Conservation (phyloP, 2,329 filamentous ascomycete genomes). For the Fusarium sp. region DNA sequence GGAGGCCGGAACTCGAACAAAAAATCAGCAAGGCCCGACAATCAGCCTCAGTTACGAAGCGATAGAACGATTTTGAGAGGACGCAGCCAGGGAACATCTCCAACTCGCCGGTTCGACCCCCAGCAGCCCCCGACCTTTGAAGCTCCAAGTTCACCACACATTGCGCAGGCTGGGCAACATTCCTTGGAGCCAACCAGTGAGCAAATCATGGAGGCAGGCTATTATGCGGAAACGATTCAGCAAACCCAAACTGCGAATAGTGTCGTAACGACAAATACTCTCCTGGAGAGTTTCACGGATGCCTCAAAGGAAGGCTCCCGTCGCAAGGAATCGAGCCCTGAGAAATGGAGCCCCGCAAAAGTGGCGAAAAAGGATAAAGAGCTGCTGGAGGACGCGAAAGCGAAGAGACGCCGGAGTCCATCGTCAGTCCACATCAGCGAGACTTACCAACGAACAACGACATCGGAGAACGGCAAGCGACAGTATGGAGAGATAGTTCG, state of each 20-base stretch:
- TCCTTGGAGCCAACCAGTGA: conserved; percentile 61
- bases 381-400: neutral
- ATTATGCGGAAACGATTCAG: conserved; percentile 2
- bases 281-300: neutral
- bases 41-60: neutral
- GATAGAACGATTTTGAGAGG: neutral
- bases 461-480: neutral
- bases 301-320: neutral
- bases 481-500: neutral
- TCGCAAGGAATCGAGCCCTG: conserved; percentile 32
- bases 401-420: neutral
- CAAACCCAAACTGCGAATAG: neutral
- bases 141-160: neutral
- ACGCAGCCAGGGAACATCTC: neutral
- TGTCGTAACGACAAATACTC: neutral
- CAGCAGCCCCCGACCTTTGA: no score
- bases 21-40: neutral
- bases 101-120: neutral
- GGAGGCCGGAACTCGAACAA: neutral
- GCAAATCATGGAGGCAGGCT: conserved; percentile 54
- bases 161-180: conserved; percentile 19
- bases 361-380: conserved; percentile 19
- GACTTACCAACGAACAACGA: conserved; percentile 2
- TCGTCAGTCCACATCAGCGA: neutral
- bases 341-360: conserved; percentile 37